Base-by-base conservation (phyloP, 352 stramenopile species). In the Globisporangium carolinianum region DNA sequence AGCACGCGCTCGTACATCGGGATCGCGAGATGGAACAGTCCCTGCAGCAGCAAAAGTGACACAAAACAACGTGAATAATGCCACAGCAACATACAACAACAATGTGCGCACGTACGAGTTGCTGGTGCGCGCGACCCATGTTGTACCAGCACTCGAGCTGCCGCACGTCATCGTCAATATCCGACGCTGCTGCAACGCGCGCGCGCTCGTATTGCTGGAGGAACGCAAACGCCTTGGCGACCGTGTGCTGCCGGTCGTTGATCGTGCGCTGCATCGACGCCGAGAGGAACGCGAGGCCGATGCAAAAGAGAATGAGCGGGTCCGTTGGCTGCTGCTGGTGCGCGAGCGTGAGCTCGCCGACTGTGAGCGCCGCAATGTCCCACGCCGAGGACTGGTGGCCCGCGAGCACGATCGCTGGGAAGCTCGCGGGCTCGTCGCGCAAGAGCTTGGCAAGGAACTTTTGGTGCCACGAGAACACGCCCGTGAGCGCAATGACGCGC, bases 1-100 rank as follows among this genome's bases (percentile, higher is more conserved):
- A 95, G 66, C 48, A 93, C 83, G 53, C 82, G 81, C 61, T 95
- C 85, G 53, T 95, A 95, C 83, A 93, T 92, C 0, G 83, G 79
- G 53, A 95, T 93, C 10, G 85, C 81, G 45, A 95, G 68, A 53
- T 95, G 85, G 66, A 89, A 91, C 18, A 95, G 70, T 10, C 83
- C 85, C 84, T 94, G 49, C 17, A 46, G 11, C 37, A 45, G 12
- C 24, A 38, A 46, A 9, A 63, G 42, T 52, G 42, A 46, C 32
- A 52, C 46, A 15, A 39, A 6, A n/a, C 12, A 17, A 24, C 18
- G 18, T 24, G 18, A 24, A 1, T 24, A 32, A 15, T 52, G 35
- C 5, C n/a, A 47, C 18, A 55, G 15, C 43, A 35, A 24, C 39
- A 55, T 38, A 39, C 36, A 60, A 52, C 36, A 62, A 47, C 58